These are phyloP conservation scores for Trametes punicea DNA, from an alignment of 768 basidiomycete species.

Conservation along the genomic window DNA sequence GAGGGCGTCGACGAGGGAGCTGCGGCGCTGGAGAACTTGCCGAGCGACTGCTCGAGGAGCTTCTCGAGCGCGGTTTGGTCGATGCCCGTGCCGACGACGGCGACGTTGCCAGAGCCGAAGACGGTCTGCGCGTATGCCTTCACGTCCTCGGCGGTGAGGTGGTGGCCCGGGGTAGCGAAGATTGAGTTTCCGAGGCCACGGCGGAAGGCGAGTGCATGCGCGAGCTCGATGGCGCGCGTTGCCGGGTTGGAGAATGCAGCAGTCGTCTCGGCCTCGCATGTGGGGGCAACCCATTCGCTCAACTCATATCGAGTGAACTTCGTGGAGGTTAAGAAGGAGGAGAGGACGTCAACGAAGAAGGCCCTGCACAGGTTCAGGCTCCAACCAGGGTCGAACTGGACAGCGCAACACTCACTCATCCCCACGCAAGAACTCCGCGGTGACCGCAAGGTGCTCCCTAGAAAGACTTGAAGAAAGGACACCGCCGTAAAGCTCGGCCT, in stretches of 20 bases:
- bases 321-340: conserved; percentile 78
- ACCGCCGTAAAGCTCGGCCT: conserved; percentile 92
- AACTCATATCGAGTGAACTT: conserved; percentile 80
- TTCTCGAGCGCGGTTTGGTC: conserved; percentile 63
- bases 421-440: conserved; percentile 91
- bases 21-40: conserved; percentile 40
- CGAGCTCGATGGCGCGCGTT: conserved; percentile 76
- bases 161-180: conserved; percentile 69
- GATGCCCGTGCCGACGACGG: conserved; percentile 86
- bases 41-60: conserved; percentile 71
- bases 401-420: conserved; percentile 75
- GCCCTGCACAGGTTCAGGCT: conserved; percentile 42
- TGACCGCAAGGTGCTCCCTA: conserved; percentile 88
- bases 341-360: conserved; percentile 88
- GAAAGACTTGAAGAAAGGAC: conserved; percentile 80
- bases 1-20: conserved; percentile 35
- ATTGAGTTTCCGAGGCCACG: conserved; percentile 88
- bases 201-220: conserved; percentile 92
- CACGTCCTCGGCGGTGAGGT: conserved; percentile 65
- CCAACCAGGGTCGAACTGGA: not conserved
- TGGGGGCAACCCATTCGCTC: conserved; percentile 67
- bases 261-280: conserved; percentile 66
- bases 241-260: conserved; percentile 58
- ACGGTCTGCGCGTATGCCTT: conserved; percentile 68
- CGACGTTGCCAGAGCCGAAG: conserved; percentile 77